Percentiles rank a stretch among this genome's conserved stretches.
Evolutionary conservation across 108 stramenopile genomes (phyloP).

Genomic region (Pelagomonas calceolata): DNA sequence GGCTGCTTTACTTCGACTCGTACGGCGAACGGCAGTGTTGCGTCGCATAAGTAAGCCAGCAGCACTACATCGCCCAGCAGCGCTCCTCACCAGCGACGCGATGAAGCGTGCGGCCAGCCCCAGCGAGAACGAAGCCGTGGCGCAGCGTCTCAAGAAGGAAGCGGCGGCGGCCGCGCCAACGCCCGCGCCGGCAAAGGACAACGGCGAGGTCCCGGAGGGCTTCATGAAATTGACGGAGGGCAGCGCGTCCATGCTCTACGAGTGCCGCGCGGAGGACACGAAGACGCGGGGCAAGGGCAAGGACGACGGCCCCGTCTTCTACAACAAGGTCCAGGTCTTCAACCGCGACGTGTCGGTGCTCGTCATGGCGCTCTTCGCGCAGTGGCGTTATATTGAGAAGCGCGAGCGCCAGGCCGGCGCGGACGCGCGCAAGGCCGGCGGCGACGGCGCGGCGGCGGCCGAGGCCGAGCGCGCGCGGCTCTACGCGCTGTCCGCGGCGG

Average conservation of each 20-base stretch:
- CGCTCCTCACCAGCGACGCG: no score
- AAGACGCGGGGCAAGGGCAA: neutral
- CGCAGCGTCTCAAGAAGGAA: no score
- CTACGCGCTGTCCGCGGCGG: neutral
- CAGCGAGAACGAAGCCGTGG: no score
- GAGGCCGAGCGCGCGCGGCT: slow-evolving; percentile 2
- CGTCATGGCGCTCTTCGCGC: slow-evolving; percentile 72
- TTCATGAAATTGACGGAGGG: neutral
- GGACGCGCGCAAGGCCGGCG: neutral
- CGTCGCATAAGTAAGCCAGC: no score
- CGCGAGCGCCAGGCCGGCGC: neutral
- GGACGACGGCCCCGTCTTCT: slow-evolving; percentile 59
- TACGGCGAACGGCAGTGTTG: no score
- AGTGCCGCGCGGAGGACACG: neutral
- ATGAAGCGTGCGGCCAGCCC: no score
- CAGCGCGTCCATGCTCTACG: neutral
- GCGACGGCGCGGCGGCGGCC: neutral
- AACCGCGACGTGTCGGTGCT: slow-evolving; percentile 86
- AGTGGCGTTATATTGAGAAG: slow-evolving; percentile 53
- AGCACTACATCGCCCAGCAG: no score
- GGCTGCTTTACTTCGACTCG: no score
- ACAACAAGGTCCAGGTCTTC: slow-evolving; percentile 96
- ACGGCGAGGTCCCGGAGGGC: no score
- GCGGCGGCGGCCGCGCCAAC: no score
- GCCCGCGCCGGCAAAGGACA: no score